phyloP scores from a whole-genome alignment of 2,329 filamentous ascomycete genomes.

The Septoria linicola region DNA sequence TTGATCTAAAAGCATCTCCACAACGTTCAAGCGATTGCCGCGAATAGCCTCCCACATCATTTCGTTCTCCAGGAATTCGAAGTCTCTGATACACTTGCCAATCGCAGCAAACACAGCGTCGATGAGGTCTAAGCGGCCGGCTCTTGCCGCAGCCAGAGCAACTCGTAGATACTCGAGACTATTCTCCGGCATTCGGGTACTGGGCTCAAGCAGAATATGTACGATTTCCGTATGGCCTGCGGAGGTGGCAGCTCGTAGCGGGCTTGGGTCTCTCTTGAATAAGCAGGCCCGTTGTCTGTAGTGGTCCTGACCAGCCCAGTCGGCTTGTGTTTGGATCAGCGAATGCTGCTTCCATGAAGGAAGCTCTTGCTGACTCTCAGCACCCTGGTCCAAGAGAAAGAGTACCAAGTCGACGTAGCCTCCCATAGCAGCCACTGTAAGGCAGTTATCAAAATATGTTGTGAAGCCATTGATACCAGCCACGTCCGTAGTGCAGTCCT shows the following conservation, averaged over 20 bases:
- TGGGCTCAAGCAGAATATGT: conserved; percentile 3
- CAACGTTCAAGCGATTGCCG: not conserved
- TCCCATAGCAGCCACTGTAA: conserved; percentile 3
- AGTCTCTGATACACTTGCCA: not conserved
- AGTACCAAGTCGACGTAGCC: conserved; percentile 8
- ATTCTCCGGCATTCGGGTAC: conserved; percentile 1
- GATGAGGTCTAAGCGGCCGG: conserved; percentile 10
- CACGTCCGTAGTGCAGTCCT: too few species aligned
- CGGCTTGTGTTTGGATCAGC: not conserved
- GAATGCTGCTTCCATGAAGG: not conserved
- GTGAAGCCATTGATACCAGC: not conserved
- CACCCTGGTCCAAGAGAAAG: conserved; percentile 1
- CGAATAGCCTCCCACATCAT: conserved; percentile 12
- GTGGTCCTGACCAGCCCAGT: not conserved
- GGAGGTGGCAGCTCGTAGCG: conserved; percentile 1
- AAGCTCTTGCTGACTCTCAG: not conserved
- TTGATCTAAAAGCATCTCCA: not conserved
- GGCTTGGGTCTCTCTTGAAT: not conserved
- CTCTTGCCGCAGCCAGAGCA: conserved; percentile 2
- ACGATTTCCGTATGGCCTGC: conserved; percentile 6
- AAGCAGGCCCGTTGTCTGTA: not conserved
- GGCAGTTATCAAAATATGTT: conserved; percentile 3
- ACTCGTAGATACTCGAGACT: conserved; percentile 3
- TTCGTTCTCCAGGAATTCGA: not conserved
- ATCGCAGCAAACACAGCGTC: conserved; percentile 2